These are phyloP conservation scores for Phoma sp. DNA, from an alignment of 2,329 filamentous ascomycete genomes.

Conservation along the genomic window DNA sequence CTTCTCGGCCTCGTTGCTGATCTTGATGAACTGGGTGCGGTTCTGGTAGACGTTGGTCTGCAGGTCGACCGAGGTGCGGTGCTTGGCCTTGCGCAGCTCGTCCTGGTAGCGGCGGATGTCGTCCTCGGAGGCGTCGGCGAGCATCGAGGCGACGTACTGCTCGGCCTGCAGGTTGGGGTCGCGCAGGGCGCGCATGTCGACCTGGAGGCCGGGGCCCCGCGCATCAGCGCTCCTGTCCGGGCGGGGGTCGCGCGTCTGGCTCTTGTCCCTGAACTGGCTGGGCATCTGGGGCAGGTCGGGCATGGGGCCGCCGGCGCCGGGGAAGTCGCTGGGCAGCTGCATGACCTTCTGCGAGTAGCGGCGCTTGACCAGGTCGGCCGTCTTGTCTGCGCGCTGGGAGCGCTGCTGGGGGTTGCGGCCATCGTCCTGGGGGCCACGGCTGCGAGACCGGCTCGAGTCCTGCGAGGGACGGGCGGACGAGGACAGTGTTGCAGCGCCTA, in stretches of 20 bases:
- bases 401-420: conserved; percentile 46
- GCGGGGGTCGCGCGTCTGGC: conserved; percentile 32
- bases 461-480: conserved; percentile 46
- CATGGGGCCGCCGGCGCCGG: conserved; percentile 69
- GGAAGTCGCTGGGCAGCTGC: conserved; percentile 72
- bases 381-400: conserved; percentile 57
- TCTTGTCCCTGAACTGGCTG: conserved; percentile 63
- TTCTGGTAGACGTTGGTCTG: conserved; percentile 98
- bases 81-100: conserved; percentile 76
- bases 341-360: conserved; percentile 94
- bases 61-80: conserved; percentile 79
- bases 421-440: conserved; percentile 24
- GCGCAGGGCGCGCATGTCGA: conserved; percentile 79
- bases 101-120: conserved; percentile 84
- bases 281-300: conserved; percentile 65
- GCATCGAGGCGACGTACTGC: conserved; percentile 74
- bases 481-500: conserved; percentile 40
- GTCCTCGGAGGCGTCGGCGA: conserved; percentile 85
- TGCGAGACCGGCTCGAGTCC: conserved; percentile 46
- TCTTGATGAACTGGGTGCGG: conserved; percentile 97
- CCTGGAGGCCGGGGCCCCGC: conserved; percentile 61
- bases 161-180: conserved; percentile 82
- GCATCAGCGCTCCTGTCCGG: conserved; percentile 57
- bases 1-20: conserved; percentile 98
- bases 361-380: conserved; percentile 87